Evolutionary conservation across 129 eudicot species (phyloP).

Genomic region (Sambucus nigra): DNA sequence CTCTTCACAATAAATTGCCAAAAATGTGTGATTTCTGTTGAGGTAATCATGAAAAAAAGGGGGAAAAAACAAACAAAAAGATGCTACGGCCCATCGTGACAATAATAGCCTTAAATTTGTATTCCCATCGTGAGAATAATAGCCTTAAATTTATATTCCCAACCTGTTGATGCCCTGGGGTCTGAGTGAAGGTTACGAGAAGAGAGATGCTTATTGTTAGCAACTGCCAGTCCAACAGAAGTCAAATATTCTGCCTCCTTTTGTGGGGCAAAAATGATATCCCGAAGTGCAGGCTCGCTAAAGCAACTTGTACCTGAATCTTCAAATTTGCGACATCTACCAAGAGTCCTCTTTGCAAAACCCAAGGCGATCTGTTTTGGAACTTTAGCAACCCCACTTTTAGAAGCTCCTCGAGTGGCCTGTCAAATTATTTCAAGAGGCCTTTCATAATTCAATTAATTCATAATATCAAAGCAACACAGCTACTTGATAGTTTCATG

Average conservation of each 20-base stretch:
- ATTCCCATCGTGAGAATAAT: not conserved
- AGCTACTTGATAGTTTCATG: not conserved
- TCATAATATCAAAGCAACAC: no score
- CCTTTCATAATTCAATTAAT: not conserved
- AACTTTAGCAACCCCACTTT: slow-evolving; percentile 44
- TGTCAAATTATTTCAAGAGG: slow-evolving; percentile 18
- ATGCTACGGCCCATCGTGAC: no score
- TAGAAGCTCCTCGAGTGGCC: slow-evolving; percentile 78
- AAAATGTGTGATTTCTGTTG: no score
- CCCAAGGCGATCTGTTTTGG: slow-evolving; percentile 71
- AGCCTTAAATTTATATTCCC: not conserved
- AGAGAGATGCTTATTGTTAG: slow-evolving; percentile 28
- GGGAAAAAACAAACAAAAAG: no score
- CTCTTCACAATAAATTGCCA: no score
- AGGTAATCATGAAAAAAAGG: no score
- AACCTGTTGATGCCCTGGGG: slow-evolving; percentile 32
- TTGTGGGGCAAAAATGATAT: slow-evolving; percentile 51
- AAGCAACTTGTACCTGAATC: slow-evolving; percentile 73
- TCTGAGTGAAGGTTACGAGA: slow-evolving; percentile 26
- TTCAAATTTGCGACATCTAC: slow-evolving; percentile 51
- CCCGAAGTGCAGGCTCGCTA: slow-evolving; percentile 60
- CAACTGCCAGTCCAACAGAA: slow-evolving; percentile 16
- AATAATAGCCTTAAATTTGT: no score
- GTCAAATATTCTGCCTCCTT: slow-evolving; percentile 33
- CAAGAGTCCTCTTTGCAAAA: slow-evolving; percentile 66